Conservation (phyloP, 768 basidiomycete genomes). For the Xerocomellus intermedius region DNA sequence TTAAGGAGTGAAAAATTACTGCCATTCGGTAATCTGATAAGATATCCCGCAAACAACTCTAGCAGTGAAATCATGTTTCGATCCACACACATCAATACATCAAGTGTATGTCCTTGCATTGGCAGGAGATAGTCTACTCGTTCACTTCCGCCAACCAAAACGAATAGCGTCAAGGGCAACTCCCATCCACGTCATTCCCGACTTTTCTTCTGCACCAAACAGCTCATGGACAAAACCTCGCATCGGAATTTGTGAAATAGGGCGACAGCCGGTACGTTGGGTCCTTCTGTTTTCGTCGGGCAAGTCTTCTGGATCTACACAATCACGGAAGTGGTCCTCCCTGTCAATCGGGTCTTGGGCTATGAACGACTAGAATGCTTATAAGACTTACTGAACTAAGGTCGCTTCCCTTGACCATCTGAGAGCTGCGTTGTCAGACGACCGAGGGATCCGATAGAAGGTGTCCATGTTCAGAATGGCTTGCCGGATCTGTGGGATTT, state of each 20-base stretch:
- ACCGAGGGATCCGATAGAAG: constrained; percentile 9
- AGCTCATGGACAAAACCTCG: background rate
- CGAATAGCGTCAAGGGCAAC: background rate
- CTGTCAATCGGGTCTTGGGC: background rate
- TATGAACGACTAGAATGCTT: too few species aligned
- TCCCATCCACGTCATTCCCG: background rate
- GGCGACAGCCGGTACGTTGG: background rate
- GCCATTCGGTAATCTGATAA: background rate
- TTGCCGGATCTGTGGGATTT: constrained; percentile 17
- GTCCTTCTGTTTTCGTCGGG: background rate
- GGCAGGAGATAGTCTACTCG: too few species aligned
- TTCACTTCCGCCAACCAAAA: background rate
- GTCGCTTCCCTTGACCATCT: background rate
- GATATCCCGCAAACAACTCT: background rate
- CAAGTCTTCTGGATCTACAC: background rate
- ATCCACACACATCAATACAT: background rate
- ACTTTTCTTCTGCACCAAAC: background rate
- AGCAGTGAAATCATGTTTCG: background rate
- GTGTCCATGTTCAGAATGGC: constrained; percentile 16
- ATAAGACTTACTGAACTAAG: background rate
- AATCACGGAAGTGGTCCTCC: background rate
- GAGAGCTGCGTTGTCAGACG: background rate
- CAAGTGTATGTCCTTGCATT: background rate
- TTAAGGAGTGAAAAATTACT: background rate
- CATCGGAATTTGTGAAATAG: background rate